Percentiles rank a stretch among this genome's conserved stretches.
Conservation (phyloP, 345 rosid species). For the Corchorus olitorius region DNA sequence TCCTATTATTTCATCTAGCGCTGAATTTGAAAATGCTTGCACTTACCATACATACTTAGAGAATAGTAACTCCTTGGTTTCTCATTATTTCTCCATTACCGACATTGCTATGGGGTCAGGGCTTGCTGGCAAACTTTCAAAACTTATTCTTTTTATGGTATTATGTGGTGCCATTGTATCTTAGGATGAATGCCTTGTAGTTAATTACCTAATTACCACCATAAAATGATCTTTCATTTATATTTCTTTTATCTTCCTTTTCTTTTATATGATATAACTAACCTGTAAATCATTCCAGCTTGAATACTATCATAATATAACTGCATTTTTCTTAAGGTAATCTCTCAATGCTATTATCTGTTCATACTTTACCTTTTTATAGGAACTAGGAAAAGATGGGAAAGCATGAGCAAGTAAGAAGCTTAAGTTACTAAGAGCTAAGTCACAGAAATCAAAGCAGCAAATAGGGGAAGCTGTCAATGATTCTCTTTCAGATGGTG, state of each 20-base stretch:
- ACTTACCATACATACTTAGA: slow-evolving; percentile 51
- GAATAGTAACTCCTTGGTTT: slow-evolving; percentile 64
- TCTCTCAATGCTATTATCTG: background rate
- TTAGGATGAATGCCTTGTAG: background rate
- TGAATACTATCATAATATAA: background rate
- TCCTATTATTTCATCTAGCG: slow-evolving; percentile 61
- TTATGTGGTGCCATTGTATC: background rate
- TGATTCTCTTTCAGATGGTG: too few species aligned
- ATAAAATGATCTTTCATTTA: background rate
- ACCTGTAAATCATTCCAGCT: background rate
- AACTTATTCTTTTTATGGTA: background rate
- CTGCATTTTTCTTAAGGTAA: background rate
- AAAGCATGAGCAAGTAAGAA: slow-evolving; percentile 85
- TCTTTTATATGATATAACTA: background rate
- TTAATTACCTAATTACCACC: background rate
- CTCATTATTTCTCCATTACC: slow-evolving; percentile 66
- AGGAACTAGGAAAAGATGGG: slow-evolving; percentile 92
- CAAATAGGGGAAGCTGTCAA: too few species aligned
- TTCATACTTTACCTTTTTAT: slow-evolving; percentile 24
- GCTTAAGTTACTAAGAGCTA: too few species aligned
- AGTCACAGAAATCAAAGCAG: too few species aligned
- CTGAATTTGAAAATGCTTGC: slow-evolving; percentile 87
- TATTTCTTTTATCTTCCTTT: background rate
- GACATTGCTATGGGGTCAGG: slow-evolving; percentile 89
- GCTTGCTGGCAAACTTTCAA: slow-evolving; percentile 57